A percentile compares a stretch with the other conserved stretches of the same genome.
Conservation (phyloP, 2,329 filamentous ascomycete genomes). For the Paraphoma chrysanthemicola region DNA sequence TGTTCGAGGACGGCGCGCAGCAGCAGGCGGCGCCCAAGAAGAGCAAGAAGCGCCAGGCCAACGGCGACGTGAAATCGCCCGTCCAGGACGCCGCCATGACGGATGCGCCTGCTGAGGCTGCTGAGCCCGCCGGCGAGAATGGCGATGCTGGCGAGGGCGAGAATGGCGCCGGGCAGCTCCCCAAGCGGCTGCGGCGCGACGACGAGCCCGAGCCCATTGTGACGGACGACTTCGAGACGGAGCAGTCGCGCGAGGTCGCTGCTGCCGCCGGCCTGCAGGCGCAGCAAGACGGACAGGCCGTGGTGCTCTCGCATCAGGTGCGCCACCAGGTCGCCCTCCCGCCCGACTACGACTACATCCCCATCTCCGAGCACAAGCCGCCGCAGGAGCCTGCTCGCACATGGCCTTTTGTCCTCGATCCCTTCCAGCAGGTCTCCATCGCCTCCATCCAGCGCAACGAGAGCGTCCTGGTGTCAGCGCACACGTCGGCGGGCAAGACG, state of each 20-base stretch:
- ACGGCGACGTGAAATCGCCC: constrained; percentile 72
- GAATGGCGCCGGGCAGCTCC: constrained; percentile 47
- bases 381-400: constrained; percentile 80
- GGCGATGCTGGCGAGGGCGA: constrained; percentile 1
- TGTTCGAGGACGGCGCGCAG: constrained; percentile 50
- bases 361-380: constrained; percentile 96
- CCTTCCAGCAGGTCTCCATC: constrained; percentile 94
- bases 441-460: constrained; percentile 95
- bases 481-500: constrained; percentile 97
- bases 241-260: constrained; percentile 88
- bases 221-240: constrained; percentile 93
- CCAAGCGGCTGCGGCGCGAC: constrained; percentile 70
- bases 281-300: constrained; percentile 69
- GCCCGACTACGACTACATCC: constrained; percentile 91
- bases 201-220: constrained; percentile 79
- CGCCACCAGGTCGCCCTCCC: constrained; percentile 97
- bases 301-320: constrained; percentile 94
- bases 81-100: constrained; percentile 54
- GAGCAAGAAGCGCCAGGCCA: constrained; percentile 86
- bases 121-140: constrained; percentile 36
- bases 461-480: constrained; percentile 94
- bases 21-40: constrained; percentile 49
- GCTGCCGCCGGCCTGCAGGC: constrained; percentile 73
- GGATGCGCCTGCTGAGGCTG: constrained; percentile 46
- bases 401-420: constrained; percentile 92